Conservation (phyloP, 768 basidiomycete genomes). For the Tylopilus balloui region DNA sequence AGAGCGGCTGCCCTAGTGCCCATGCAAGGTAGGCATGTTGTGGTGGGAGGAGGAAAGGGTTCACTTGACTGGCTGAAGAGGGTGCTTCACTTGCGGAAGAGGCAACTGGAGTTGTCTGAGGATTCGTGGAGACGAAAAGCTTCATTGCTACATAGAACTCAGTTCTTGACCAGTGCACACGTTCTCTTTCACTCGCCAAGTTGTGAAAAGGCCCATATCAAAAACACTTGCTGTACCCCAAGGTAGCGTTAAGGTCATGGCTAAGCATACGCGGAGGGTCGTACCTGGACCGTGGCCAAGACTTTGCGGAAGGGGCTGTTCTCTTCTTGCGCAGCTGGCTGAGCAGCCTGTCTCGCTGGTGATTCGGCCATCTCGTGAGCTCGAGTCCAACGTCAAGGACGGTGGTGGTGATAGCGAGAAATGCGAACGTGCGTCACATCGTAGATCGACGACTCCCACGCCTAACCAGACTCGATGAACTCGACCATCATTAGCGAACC, state of each 20-base stretch:
- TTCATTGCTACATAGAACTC: conserved; percentile 37
- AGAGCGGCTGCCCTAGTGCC: conserved; percentile 54
- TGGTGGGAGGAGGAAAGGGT: conserved; percentile 53
- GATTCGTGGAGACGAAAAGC: conserved; percentile 37
- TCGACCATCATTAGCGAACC: conserved; percentile 31
- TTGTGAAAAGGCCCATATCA: conserved; percentile 65
- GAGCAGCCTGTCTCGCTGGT: conserved; percentile 17
- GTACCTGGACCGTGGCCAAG: conserved; percentile 41
- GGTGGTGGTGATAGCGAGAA: conserved; percentile 1
- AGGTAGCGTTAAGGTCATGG: conserved; percentile 5
- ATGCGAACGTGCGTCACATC: background rate
- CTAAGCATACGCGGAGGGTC: conserved; percentile 9
- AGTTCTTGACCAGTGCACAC: background rate
- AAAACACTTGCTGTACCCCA: conserved; percentile 55
- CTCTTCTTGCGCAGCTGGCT: conserved; percentile 26
- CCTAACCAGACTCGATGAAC: conserved; percentile 17
- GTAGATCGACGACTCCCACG: conserved; percentile 26
- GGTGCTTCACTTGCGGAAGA: conserved; percentile 21
- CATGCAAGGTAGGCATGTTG: conserved; percentile 52
- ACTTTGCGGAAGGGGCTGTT: conserved; percentile 36
- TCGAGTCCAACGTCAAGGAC: background rate
- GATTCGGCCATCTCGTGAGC: conserved; percentile 24
- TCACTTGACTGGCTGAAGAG: conserved; percentile 27
- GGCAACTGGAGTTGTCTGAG: conserved; percentile 28
- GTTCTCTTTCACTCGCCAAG: conserved; percentile 41